Percentiles rank a stretch among this genome's conserved stretches.
phyloP scores from a whole-genome alignment of 2,329 filamentous ascomycete genomes.

The Colletotrichum musae region DNA sequence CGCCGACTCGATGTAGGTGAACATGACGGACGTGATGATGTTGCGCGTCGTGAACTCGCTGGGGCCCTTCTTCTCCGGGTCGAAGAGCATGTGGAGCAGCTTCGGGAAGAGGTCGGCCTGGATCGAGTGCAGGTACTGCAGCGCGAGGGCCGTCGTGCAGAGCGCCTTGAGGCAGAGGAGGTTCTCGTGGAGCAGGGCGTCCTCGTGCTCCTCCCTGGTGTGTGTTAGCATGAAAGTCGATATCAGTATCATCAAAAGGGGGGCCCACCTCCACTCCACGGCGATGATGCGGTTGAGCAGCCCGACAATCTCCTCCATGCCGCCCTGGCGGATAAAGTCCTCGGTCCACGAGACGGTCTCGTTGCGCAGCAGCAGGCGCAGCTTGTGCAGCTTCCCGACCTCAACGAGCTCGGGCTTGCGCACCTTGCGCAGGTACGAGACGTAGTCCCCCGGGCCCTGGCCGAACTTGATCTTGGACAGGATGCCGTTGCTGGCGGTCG shows the following conservation, averaged over 20 bases:
- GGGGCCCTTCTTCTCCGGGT: constrained; percentile 97
- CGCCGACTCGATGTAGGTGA: constrained; percentile 86
- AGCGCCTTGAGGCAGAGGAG: constrained; percentile 94
- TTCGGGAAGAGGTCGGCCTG: constrained; percentile 88
- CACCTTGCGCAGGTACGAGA: constrained; percentile 85
- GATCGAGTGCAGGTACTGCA: constrained; percentile 85
- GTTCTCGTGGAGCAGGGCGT: constrained; percentile 91
- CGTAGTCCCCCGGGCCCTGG: constrained; percentile 85
- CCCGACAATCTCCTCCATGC: constrained; percentile 91
- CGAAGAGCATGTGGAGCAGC: constrained; percentile 90
- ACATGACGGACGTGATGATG: constrained; percentile 90
- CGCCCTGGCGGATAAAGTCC: constrained; percentile 88
- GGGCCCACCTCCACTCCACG: constrained; percentile 90
- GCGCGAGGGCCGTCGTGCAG: constrained; percentile 89
- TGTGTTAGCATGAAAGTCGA: constrained; percentile 45
- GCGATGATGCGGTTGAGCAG: constrained; percentile 93
- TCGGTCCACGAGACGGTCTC: constrained; percentile 98
- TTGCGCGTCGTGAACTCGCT: constrained; percentile 95
- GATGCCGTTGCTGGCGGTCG: constrained; percentile 69
- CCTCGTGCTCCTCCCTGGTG: constrained; percentile 91
- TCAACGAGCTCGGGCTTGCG: constrained; percentile 88
- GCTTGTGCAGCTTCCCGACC: constrained; percentile 95
- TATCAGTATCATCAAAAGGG: background rate
- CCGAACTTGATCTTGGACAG: constrained; percentile 81
- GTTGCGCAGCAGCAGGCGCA: constrained; percentile 89